phyloP scores from a whole-genome alignment of 2,329 filamentous ascomycete genomes.

The Pseudogymnoascus sp. region DNA sequence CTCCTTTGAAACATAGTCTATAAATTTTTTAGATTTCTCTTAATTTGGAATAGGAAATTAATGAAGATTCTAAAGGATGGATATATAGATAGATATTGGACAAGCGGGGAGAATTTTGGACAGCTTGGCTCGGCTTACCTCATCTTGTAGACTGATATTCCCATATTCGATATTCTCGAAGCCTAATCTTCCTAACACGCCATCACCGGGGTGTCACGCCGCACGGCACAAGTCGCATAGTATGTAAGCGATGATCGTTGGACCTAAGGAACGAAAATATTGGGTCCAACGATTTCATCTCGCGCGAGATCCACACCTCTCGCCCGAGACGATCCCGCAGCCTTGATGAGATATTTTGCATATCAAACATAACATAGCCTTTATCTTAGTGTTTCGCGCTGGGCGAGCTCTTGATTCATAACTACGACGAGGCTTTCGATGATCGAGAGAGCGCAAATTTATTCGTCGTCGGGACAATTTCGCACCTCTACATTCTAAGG shows the following conservation, averaged over 20 bases:
- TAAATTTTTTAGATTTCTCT: too few species aligned
- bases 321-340: not conserved
- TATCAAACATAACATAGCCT: too few species aligned
- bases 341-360: too few species aligned
- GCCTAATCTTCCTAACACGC: not conserved
- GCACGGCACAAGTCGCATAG: not conserved
- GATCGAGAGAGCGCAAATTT: too few species aligned
- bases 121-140: not conserved
- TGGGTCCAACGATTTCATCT: not conserved
- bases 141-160: not conserved
- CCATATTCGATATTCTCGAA: not conserved
- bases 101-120: not conserved
- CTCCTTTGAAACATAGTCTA: not conserved
- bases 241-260: not conserved
- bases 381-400: too few species aligned
- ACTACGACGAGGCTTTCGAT: too few species aligned
- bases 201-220: not conserved
- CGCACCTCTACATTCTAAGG: too few species aligned
- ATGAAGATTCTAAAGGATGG: not conserved
- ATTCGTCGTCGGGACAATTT: too few species aligned
- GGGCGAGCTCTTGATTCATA: too few species aligned
- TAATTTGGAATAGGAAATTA: too few species aligned
- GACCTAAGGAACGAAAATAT: too few species aligned
- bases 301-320: not conserved
- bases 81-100: not conserved